Conservation (phyloP, 768 basidiomycete species). For the Lentinula detonsa region DNA sequence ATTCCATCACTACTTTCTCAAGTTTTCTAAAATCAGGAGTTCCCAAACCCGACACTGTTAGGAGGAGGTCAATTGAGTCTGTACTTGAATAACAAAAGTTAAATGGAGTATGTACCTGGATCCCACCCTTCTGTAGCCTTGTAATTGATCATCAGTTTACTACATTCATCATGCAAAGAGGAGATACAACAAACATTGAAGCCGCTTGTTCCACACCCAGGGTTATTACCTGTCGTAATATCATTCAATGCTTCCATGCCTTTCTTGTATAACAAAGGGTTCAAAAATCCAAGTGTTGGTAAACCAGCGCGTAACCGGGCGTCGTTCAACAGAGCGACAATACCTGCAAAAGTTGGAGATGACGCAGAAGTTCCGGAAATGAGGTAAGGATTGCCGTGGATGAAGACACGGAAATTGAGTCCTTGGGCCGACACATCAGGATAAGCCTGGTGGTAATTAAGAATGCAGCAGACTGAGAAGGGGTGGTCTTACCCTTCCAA, state of each 20-base stretch:
- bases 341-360: conserved; percentile 56
- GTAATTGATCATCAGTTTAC: neutral
- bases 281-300: conserved; percentile 57
- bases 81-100: neutral
- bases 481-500: conserved; percentile 38
- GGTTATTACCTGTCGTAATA: conserved; percentile 46
- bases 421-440: conserved; percentile 68
- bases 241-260: conserved; percentile 41
- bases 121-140: conserved; percentile 52
- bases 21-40: conserved; percentile 19
- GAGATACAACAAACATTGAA: conserved; percentile 49
- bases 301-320: conserved; percentile 39
- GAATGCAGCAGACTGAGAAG: neutral
- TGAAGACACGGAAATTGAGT: conserved; percentile 40
- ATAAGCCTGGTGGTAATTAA: conserved; percentile 30
- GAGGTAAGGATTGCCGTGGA: conserved; percentile 26
- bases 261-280: conserved; percentile 52
- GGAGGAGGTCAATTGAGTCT: neutral
- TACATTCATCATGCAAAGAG: neutral
- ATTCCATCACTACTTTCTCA: conserved; percentile 24
- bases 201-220: conserved; percentile 51
- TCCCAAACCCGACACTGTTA: conserved; percentile 14
- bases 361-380: conserved; percentile 64
- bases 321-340: conserved; percentile 64
- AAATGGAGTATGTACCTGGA: conserved; percentile 33